Base-by-base conservation (phyloP, 768 basidiomycete species). In the Chlorophyllum brunneum region DNA sequence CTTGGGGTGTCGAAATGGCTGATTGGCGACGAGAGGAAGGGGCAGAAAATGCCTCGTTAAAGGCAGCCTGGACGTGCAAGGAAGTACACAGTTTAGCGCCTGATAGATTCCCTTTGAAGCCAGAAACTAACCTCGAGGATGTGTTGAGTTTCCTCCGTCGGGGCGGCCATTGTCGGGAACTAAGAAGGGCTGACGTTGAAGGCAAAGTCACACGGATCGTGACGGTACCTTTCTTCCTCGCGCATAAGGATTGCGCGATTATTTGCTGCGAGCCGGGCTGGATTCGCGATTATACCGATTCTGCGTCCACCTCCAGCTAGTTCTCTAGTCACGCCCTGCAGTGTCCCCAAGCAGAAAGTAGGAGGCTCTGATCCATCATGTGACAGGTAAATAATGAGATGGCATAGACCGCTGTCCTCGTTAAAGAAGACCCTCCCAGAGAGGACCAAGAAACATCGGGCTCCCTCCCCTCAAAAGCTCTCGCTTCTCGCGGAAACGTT, bases 11-110 rank as follows among this genome's bases (percentile, higher is more conserved):
- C 53, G 61, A 27, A 26, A 42, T 50, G 40, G 37, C 33, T 18
- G 66, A 65, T 48, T 63, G 59, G 31, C 60, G 63, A 47, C 59
- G 66, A 8, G 63, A 61, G 15, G 67, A 59, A 23, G 67, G 64
- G 5, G 67, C 63, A 7, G 62, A 62, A 58, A 71, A 71, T 15
- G 70, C 66, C 34, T 67, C 56, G 37, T 59, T 53, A 34, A 70
- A 58, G 20, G 58, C 62, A 27, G 63, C 62, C 68, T 70, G 26
- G 1, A 26, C 27, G 9, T 9, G 15, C 13, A 39, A 33, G 11
- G 26, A 15, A 20, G n/a, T 4, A 23, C 11, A 10, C 18, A 1
- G 9, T 5, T 9, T 45, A n/a, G 7, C 3, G 27, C 16, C 1
- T 5, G 29, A 31, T 5, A 29, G 26, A 24, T 24, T 15, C 10